phyloP scores from a whole-genome alignment of 139 green algal species.

The Penium margaritaceum region DNA sequence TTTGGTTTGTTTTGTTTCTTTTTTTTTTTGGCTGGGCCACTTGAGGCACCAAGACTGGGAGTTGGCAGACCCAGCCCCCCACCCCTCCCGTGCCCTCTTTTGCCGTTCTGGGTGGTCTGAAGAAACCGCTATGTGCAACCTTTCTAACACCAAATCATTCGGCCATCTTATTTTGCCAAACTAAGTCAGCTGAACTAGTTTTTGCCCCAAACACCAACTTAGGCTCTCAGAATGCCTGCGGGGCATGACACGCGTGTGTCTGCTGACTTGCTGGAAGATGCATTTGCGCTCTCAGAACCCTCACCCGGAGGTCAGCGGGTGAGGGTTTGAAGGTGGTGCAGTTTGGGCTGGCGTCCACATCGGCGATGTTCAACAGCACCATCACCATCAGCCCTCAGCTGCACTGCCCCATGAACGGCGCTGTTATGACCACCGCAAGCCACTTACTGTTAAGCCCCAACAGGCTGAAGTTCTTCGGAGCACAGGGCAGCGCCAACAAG shows the following conservation, averaged over 20 bases:
- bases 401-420: conserved; percentile 25
- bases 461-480: conserved; percentile 61
- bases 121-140: too few relatives aligned
- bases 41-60: too few relatives aligned
- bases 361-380: conserved; percentile 89
- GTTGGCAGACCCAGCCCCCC: too few relatives aligned
- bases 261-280: conserved; percentile 14
- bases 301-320: conserved; percentile 8
- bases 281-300: too few relatives aligned
- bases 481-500: conserved; percentile 69
- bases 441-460: conserved; percentile 70
- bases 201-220: too few relatives aligned
- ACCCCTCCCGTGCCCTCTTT: too few relatives aligned
- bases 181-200: too few relatives aligned
- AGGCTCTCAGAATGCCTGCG: conserved; percentile 1
- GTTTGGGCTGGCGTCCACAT: conserved; percentile 76
- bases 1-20: too few relatives aligned
- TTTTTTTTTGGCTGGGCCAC: too few relatives aligned
- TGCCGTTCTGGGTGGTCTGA: too few relatives aligned
- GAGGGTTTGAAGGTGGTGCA: conserved; percentile 14
- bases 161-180: too few relatives aligned
- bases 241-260: conserved; percentile 34
- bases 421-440: conserved; percentile 68
- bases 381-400: conserved; percentile 45
- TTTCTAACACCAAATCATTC: too few relatives aligned